A percentile compares a stretch with the other conserved stretches of the same genome.
Evolutionary conservation across 1,139 yeast species (phyloP).

Genomic region (Candida neerlandica): DNA sequence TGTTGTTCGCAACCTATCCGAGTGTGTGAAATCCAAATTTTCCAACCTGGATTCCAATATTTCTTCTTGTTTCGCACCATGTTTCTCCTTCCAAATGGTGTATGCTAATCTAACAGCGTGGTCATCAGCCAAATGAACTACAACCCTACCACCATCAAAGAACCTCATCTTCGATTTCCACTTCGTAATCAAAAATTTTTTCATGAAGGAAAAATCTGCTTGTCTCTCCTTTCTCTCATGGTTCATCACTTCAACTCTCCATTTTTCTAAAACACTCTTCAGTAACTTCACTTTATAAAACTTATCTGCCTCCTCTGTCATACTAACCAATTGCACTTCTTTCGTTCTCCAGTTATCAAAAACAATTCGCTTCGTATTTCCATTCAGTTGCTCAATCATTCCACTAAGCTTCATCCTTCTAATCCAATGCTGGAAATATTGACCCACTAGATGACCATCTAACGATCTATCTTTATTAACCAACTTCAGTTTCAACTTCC

Average conservation of each 20-base stretch:
- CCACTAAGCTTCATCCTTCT: slow-evolving; percentile 16
- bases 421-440: slow-evolving; percentile 5
- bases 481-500: slow-evolving; percentile 18
- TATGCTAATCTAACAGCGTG: slow-evolving; percentile 6
- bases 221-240: neutral
- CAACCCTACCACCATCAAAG: neutral
- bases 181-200: slow-evolving; percentile 12
- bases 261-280: neutral
- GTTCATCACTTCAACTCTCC: neutral
- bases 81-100: slow-evolving; percentile 8
- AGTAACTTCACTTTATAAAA: neutral
- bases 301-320: neutral
- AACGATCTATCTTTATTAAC: neutral
- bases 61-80: slow-evolving; percentile 3
- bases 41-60: neutral
- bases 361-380: neutral
- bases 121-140: slow-evolving; percentile 1
- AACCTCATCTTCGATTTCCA: slow-evolving; percentile 10
- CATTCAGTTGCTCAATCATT: slow-evolving; percentile 9
- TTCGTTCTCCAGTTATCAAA: slow-evolving; percentile 7
- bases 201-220: slow-evolving; percentile 4
- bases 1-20: neutral
- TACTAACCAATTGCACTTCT: neutral
- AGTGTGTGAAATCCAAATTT: neutral
- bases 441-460: slow-evolving; percentile 6